phyloP scores from a whole-genome alignment of 768 basidiomycete genomes.

The Tylopilus vinaceipallidus region DNA sequence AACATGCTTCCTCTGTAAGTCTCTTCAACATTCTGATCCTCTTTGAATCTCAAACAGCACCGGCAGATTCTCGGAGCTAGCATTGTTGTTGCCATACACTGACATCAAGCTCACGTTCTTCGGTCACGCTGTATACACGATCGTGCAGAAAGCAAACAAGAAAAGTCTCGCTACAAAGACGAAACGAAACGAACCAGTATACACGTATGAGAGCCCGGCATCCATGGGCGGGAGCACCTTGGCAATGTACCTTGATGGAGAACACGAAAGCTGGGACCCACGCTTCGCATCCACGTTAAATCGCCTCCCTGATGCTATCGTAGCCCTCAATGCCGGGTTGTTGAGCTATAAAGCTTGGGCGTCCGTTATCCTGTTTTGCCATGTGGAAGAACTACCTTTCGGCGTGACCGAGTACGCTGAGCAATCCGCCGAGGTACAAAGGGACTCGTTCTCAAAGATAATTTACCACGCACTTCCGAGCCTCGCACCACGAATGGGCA shows the following conservation, averaged over 20 bases:
- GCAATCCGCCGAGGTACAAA: slow-evolving; percentile 34
- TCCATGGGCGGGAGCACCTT: slow-evolving; percentile 39
- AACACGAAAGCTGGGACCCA: slow-evolving; percentile 27
- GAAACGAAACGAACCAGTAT: slow-evolving; percentile 29
- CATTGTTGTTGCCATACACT: slow-evolving; percentile 42
- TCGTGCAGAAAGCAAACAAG: slow-evolving; percentile 33
- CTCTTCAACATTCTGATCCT: neutral
- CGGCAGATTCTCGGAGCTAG: slow-evolving; percentile 44
- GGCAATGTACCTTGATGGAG: slow-evolving; percentile 35
- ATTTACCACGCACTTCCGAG: slow-evolving; percentile 25
- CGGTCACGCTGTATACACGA: slow-evolving; percentile 32
- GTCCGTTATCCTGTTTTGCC: slow-evolving; percentile 33
- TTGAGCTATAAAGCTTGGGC: slow-evolving; percentile 38
- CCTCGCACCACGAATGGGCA: slow-evolving; percentile 24
- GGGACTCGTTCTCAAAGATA: slow-evolving; percentile 30
- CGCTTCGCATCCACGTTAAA: slow-evolving; percentile 17
- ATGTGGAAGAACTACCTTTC: slow-evolving; percentile 29
- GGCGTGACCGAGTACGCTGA: slow-evolving; percentile 38
- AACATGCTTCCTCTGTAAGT: slow-evolving; percentile 41
- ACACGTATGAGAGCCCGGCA: slow-evolving; percentile 36
- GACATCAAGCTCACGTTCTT: slow-evolving; percentile 44
- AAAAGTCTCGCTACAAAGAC: slow-evolving; percentile 33
- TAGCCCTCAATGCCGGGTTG: slow-evolving; percentile 42
- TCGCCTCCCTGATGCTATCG: slow-evolving; percentile 39
- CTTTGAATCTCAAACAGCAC: neutral